Base-by-base conservation (phyloP, 805 yeast genomes). In the Maudiozyma saulgeensis region DNA sequence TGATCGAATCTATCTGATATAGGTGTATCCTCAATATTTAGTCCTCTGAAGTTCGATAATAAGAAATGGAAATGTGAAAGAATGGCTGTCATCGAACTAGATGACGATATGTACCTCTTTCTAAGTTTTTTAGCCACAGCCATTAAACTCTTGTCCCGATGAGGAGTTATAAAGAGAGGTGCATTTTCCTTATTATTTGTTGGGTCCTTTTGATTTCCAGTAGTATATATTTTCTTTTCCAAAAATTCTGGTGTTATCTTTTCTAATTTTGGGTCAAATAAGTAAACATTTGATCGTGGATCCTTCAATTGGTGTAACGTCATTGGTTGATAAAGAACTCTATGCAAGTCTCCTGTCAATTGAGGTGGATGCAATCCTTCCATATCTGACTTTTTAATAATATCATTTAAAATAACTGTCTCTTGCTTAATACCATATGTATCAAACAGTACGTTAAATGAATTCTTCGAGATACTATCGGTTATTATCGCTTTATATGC, bases 41-140 rank as follows among this genome's bases (percentile, higher is more conserved):
- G 78, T 1, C 76, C 78, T 47, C 86, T 70, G 51, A 70, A 72
- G 56, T 82, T 80, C 7, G 87, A 80, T 39, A 93, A 61, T 9
- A 87, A 68, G 51, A 73, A 74, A 66, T 93, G 96, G 51, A 91
- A 70, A 45, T 89, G 95, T 3, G 81, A 72, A 43, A 91, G 72
- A 0, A 82, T 67, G 1, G 82, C 74, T 0, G 98, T 90, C 86
- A 91, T 77, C 1, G 96, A 85, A 18, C 95, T 85, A 0, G 98
- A 89, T 1, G 96, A 88, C 1, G 95, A 85, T 50, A 77, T 78
- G 61, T 74, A 91, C 46, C 59, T 58, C 7, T 56, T 53, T 0
- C 56, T 45, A 38, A 39, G 45, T 18, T 50, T 41, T 7, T 57
- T 54, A 0, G 91, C 81, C 9, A 84, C 63, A 4, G 69, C 47